Conservation (phyloP, 1,284 basidiomycete genomes). For the Athelia psychrophila region DNA sequence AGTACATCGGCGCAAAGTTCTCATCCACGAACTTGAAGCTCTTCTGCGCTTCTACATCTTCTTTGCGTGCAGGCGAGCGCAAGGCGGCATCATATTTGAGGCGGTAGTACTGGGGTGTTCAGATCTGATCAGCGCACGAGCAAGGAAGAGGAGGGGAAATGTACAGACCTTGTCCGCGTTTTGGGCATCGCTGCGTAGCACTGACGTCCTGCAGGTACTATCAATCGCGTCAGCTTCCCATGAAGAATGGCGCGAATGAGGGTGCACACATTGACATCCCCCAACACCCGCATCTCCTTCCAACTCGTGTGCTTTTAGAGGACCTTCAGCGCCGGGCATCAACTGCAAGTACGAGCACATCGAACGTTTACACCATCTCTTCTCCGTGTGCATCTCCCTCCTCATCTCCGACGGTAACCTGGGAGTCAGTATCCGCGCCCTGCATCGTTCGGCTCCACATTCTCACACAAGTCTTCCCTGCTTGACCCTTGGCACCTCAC, state of each 20-base stretch:
- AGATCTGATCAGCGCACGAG: not conserved
- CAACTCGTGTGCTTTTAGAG: not conserved
- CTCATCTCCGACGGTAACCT: not conserved
- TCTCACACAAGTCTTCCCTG: not conserved
- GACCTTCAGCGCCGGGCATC: not conserved
- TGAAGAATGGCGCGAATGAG: too few species aligned
- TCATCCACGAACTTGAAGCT: slow-evolving; percentile 41
- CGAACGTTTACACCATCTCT: not conserved
- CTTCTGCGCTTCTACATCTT: slow-evolving; percentile 35
- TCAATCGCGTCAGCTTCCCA: not conserved
- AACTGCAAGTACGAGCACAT: too few species aligned
- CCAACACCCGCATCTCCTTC: not conserved
- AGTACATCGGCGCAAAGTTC: slow-evolving; percentile 53
- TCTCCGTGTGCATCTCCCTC: too few species aligned
- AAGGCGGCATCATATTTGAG: slow-evolving; percentile 38
- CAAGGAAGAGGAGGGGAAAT: not conserved
- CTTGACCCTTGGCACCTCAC: not conserved
- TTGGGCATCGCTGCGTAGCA: slow-evolving; percentile 50
- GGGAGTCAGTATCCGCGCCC: too few species aligned
- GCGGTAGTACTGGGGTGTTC: slow-evolving; percentile 43
- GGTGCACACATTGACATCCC: not conserved
- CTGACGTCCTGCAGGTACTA: slow-evolving; percentile 53
- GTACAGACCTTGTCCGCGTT: slow-evolving; percentile 50
- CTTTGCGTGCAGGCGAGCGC: slow-evolving; percentile 28
- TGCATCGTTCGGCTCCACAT: not conserved